Percentiles rank a stretch among this genome's conserved stretches.
phyloP scores from a whole-genome alignment of 2,329 filamentous ascomycete species.

The Tolypocladium album region DNA sequence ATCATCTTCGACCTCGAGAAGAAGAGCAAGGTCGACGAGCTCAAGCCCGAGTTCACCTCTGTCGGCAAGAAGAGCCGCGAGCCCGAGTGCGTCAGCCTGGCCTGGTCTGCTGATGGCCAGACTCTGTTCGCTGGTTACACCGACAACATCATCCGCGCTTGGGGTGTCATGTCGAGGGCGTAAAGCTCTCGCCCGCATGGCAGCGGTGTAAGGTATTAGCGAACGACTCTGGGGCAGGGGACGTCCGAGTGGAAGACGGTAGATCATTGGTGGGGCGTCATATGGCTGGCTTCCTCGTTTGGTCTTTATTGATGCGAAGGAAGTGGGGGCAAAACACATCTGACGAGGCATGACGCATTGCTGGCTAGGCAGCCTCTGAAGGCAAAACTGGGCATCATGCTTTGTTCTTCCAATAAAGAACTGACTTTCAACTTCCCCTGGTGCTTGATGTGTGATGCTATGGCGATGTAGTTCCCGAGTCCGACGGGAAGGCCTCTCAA shows the following conservation, averaged over 20 bases:
- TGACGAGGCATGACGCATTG: conserved; percentile 26
- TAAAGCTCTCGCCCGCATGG: conserved; percentile 31
- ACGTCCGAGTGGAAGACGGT: conserved; percentile 11
- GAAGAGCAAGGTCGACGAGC: conserved; percentile 99
- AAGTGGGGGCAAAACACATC: conserved; percentile 20
- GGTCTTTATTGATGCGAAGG: conserved; percentile 30
- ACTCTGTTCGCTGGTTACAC: conserved; percentile 99
- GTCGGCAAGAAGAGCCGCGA: conserved; percentile 98
- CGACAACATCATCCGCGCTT: conserved; percentile 97
- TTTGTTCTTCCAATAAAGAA: conserved; percentile 29
- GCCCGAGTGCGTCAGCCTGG: conserved; percentile 94
- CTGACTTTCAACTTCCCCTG: conserved; percentile 13
- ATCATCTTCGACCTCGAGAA: conserved; percentile 99
- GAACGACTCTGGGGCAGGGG: neutral
- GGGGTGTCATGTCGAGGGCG: conserved; percentile 94
- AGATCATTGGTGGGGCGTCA: conserved; percentile 35
- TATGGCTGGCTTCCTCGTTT: conserved; percentile 35
- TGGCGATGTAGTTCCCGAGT: neutral
- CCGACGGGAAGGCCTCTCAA: no score
- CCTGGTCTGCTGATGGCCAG: conserved; percentile 97
- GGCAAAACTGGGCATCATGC: conserved; percentile 26
- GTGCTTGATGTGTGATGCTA: neutral
- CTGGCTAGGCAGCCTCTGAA: conserved; percentile 25
- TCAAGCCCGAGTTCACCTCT: conserved; percentile 97
- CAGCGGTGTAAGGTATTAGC: conserved; percentile 3